A percentile compares a stretch with the other conserved stretches of the same genome.
These are phyloP conservation scores for Aspergillus spinulosporus DNA, from an alignment of 2,329 filamentous ascomycete genomes.

Conservation along the genomic window DNA sequence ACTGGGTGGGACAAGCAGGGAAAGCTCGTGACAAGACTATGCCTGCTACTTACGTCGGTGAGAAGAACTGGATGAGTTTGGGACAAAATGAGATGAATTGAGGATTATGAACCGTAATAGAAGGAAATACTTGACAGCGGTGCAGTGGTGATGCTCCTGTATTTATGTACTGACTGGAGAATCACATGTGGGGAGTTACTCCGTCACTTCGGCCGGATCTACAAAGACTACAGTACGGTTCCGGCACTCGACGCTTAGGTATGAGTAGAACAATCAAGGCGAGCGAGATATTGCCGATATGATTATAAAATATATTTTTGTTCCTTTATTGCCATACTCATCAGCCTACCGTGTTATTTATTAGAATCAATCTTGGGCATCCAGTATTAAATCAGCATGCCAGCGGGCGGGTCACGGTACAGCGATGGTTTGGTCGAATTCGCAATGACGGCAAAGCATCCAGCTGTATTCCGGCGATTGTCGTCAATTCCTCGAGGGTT, in stretches of 20 bases:
- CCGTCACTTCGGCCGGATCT: slow-evolving; percentile 6
- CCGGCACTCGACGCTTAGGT: neutral
- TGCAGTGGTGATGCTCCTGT: neutral
- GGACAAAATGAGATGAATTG: neutral
- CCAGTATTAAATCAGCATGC: neutral
- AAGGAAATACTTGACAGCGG: neutral
- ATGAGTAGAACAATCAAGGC: neutral
- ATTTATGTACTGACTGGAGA: slow-evolving; percentile 12
- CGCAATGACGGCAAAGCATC: neutral
- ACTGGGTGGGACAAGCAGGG: slow-evolving; percentile 10
- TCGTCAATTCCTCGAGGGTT: slow-evolving; percentile 21
- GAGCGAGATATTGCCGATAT: neutral
- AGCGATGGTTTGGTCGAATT: neutral
- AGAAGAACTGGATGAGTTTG: neutral
- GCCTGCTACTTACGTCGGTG: slow-evolving; percentile 13
- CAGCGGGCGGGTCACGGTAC: neutral
- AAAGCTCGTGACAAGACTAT: slow-evolving; percentile 4
- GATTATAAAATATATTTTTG: neutral
- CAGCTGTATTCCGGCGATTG: slow-evolving; percentile 24
- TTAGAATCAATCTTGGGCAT: neutral
- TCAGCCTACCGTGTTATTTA: neutral
- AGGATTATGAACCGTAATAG: neutral
- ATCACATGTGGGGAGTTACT: slow-evolving; percentile 24
- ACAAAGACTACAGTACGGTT: neutral
- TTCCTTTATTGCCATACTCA: neutral